Evolutionary conservation across 2,329 filamentous ascomycete genomes (phyloP).

Genomic region (Colletotrichum liriopes): DNA sequence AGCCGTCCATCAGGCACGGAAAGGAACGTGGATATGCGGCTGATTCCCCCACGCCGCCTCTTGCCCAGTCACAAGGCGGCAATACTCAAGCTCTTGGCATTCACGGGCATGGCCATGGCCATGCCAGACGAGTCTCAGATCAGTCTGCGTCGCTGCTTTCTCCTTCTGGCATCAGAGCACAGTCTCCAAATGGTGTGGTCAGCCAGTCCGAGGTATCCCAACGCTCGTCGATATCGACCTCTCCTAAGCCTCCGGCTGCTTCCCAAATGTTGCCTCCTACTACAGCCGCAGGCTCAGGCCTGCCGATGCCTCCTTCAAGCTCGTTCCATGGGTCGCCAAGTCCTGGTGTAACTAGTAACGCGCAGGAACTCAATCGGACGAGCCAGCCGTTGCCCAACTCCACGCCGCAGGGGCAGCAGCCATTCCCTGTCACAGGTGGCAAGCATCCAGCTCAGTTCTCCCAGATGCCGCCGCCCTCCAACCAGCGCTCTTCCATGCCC

Average conservation of each 20-base stretch:
- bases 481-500: conserved; percentile 10
- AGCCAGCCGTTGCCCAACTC: background rate
- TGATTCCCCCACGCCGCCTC: background rate
- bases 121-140: background rate
- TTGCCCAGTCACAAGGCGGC: conserved; percentile 1
- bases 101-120: background rate
- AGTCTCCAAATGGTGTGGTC: conserved; percentile 1
- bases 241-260: conserved; percentile 1
- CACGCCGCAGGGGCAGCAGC: conserved; percentile 1
- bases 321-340: background rate
- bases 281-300: background rate
- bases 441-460: background rate
- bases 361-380: background rate
- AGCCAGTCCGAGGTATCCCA: conserved; percentile 13
- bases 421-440: background rate
- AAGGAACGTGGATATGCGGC: background rate
- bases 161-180: conserved; percentile 7
- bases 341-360: background rate
- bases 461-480: background rate
- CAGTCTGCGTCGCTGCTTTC: conserved; percentile 13
- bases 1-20: background rate
- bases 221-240: conserved; percentile 18
- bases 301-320: background rate
- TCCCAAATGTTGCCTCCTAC: conserved; percentile 11
- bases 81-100: conserved; percentile 14